Percentiles rank a stretch among this genome's conserved stretches.
phyloP scores from a whole-genome alignment of 2,329 filamentous ascomycete genomes.

The Monosporascus sp. region DNA sequence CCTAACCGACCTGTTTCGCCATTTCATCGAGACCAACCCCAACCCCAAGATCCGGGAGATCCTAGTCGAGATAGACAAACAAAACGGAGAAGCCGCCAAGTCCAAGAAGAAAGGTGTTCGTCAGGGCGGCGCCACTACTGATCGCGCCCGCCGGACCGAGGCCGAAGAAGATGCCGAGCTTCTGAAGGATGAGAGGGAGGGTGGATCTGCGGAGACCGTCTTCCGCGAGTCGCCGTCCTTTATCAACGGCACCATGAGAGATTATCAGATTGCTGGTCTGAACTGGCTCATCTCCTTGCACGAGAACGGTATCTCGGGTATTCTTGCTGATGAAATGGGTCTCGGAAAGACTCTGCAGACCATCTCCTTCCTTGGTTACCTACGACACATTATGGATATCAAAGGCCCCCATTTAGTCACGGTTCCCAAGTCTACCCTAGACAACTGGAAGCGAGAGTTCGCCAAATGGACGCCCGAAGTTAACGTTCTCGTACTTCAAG shows the following conservation, averaged over 20 bases:
- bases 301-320: constrained; percentile 97
- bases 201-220: constrained; percentile 78
- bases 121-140: constrained; percentile 77
- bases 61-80: constrained; percentile 89
- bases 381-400: constrained; percentile 85
- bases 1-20: constrained; percentile 92
- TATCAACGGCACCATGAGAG: constrained; percentile 83
- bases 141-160: constrained; percentile 82
- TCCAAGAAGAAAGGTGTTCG: constrained; percentile 70
- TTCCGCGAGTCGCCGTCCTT: constrained; percentile 94
- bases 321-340: constrained; percentile 97
- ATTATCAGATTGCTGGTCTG: constrained; percentile 91
- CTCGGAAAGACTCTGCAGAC: constrained; percentile 96
- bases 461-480: constrained; percentile 91
- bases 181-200: constrained; percentile 80
- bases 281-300: constrained; percentile 98
- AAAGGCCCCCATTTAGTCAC: constrained; percentile 85
- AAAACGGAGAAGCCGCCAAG: constrained; percentile 71
- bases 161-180: constrained; percentile 95
- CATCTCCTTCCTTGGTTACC: constrained; percentile 91
- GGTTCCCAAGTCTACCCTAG: constrained; percentile 94
- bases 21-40: constrained; percentile 97
- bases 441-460: constrained; percentile 98
- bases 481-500: constrained; percentile 88
- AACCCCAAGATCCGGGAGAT: constrained; percentile 93